These are phyloP conservation scores for Echria macrotheca DNA, from an alignment of 495 filamentous ascomycete genomes.

Conservation along the genomic window DNA sequence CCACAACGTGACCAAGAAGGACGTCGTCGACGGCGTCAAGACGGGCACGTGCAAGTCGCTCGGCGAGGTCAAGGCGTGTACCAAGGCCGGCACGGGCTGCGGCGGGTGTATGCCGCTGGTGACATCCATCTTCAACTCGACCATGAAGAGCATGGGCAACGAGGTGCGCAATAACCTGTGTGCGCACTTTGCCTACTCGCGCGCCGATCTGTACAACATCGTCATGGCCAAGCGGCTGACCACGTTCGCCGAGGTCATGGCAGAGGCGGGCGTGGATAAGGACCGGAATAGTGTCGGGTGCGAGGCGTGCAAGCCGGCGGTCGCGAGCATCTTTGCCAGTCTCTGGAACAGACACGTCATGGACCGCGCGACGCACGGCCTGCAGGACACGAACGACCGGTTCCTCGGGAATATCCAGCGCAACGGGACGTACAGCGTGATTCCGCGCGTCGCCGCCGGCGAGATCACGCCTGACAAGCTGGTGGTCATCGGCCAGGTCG, in stretches of 20 bases:
- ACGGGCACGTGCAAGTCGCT: slow-evolving; percentile 80
- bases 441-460: slow-evolving; percentile 79
- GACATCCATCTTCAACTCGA: slow-evolving; percentile 86
- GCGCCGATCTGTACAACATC: slow-evolving; percentile 88
- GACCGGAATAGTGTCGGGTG: slow-evolving; percentile 74
- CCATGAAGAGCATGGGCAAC: slow-evolving; percentile 84
- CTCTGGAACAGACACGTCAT: slow-evolving; percentile 86
- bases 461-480: slow-evolving; percentile 92
- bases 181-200: slow-evolving; percentile 79
- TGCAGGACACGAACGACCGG: slow-evolving; percentile 92
- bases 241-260: slow-evolving; percentile 78
- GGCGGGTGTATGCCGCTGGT: slow-evolving; percentile 93
- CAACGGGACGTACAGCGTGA: slow-evolving; percentile 88
- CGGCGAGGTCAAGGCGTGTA: slow-evolving; percentile 86
- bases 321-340: slow-evolving; percentile 79
- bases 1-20: slow-evolving; percentile 91
- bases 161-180: slow-evolving; percentile 89
- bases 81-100: slow-evolving; percentile 91
- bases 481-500: slow-evolving; percentile 81
- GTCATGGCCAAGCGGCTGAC: slow-evolving; percentile 75
- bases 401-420: slow-evolving; percentile 94
- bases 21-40: slow-evolving; percentile 68
- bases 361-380: slow-evolving; percentile 64
- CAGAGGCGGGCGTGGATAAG: slow-evolving; percentile 68
- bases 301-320: slow-evolving; percentile 83